Conservation (phyloP, 2,329 filamentous ascomycete species). For the Epichloe elymi region DNA sequence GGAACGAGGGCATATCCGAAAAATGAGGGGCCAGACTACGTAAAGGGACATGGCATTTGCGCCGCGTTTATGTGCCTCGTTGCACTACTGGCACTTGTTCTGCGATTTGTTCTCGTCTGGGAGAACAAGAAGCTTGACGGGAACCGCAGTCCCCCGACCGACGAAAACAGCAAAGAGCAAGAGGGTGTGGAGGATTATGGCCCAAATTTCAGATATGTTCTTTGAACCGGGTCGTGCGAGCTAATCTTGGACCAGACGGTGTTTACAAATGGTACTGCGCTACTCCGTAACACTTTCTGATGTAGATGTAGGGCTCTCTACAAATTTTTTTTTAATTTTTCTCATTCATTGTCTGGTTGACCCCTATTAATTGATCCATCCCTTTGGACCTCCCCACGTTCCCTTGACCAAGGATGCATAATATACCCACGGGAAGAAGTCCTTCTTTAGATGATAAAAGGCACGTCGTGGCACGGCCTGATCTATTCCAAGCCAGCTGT, state of each 20-base stretch:
- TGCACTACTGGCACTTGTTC: conserved; percentile 6
- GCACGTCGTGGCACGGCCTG: conserved; percentile 40
- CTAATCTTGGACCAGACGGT: not conserved
- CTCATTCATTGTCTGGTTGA: not conserved
- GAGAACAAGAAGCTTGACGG: conserved; percentile 8
- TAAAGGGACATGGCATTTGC: conserved; percentile 3
- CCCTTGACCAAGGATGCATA: conserved; percentile 47
- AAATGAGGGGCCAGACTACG: conserved; percentile 2
- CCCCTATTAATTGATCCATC: conserved; percentile 22
- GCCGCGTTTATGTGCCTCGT: conserved; percentile 7
- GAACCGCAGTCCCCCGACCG: not conserved
- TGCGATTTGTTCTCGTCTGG: not conserved
- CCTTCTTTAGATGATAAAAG: conserved; percentile 52
- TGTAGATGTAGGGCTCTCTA: not conserved
- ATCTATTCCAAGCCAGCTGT: conserved; percentile 38
- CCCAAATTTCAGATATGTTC: conserved; percentile 5
- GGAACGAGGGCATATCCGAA: conserved; percentile 5
- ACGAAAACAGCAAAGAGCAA: not conserved
- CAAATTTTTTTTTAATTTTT: too few relatives aligned
- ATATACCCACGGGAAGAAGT: conserved; percentile 57
- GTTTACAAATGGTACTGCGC: too few relatives aligned
- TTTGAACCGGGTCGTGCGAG: not conserved
- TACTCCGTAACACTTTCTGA: not conserved
- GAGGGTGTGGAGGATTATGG: conserved; percentile 6
- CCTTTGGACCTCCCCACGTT: conserved; percentile 47